Percentiles rank a stretch among this genome's conserved stretches.
Evolutionary conservation across 2,329 filamentous ascomycete genomes (phyloP).

Genomic region (Cadophora sp.): DNA sequence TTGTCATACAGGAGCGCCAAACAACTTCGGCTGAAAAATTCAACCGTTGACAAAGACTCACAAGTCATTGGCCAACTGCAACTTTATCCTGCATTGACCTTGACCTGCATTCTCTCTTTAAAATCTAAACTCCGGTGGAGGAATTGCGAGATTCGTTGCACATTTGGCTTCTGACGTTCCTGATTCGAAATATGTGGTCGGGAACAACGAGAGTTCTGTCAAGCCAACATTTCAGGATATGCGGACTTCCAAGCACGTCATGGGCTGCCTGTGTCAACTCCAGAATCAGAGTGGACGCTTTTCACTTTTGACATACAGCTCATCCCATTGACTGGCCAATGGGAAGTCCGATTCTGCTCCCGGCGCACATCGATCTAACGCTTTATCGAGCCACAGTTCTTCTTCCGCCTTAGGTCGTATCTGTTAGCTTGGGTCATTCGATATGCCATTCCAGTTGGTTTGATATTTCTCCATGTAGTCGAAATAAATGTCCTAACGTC

Average conservation of each 20-base stretch:
- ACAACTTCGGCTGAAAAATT: neutral
- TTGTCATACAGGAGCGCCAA: too few relatives aligned
- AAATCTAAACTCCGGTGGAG: too few relatives aligned
- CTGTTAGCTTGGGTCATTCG: neutral
- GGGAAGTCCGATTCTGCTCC: neutral
- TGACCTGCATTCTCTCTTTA: too few relatives aligned
- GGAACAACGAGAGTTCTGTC: neutral
- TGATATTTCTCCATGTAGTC: neutral
- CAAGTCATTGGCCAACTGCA: neutral
- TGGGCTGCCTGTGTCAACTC: neutral
- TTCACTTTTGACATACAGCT: neutral
- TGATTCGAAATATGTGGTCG: neutral
- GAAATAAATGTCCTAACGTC: neutral
- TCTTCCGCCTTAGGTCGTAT: conserved; percentile 1
- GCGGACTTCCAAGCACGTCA: neutral
- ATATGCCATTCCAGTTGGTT: neutral
- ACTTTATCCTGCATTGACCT: too few relatives aligned
- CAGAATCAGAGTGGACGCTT: neutral
- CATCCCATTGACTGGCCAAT: neutral
- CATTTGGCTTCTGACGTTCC: neutral
- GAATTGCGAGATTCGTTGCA: neutral
- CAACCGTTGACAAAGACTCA: neutral
- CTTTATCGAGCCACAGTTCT: neutral
- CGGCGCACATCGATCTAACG: neutral
- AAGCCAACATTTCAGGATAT: neutral